Evolutionary conservation across 83 land plant genomes (phyloP), one percentile per base, ranked within the genome.

Genomic region (Isoetes engelmannii): DNA sequence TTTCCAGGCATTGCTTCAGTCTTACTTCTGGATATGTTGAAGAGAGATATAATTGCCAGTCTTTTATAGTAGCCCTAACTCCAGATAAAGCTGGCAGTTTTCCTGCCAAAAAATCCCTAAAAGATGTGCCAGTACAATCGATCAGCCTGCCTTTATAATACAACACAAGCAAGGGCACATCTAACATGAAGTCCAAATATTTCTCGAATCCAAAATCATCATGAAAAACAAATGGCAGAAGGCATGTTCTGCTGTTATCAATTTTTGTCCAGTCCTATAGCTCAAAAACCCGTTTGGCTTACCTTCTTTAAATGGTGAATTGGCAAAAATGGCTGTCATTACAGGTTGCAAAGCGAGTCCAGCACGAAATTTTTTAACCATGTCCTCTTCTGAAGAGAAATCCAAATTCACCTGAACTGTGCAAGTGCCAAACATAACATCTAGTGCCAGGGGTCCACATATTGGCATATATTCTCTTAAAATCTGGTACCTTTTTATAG

Each of bases 361-460:
- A 65, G 85, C 91, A 42, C 91, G 90, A 42, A 90, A 95, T 61
- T 95, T 95, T 68, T 82, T 87, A 43, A 86, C 84, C 99, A 95
- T 95, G 67, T 95, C 99, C 62, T 78, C 65, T 74, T 95, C 97
- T 47, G 99, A 88, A 66, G 81, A 74, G 78, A 95, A 95, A 71
- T 95, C 99, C 79, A 95, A 79, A 77, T 95, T 95, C 56, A 95
- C 99, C 94, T 95, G 99, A 17, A 95, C 97, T 47, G 99, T 95
- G 67, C 99, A 95, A 49, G 99, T 95, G 56, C 99, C 79, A 61
- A 92, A 95, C 99, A 95, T 95, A 94, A 89, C 92, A 57, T 95
- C 99, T 48, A 83, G 92, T 61, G 94, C 97, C 50, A 83, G 84
- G 47, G 89, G 68, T 42, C 97, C 99, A 21, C 91, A 97, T 78